phyloP scores from a whole-genome alignment of 371 early-diverging fungal genomes.

The Circinella minor region DNA sequence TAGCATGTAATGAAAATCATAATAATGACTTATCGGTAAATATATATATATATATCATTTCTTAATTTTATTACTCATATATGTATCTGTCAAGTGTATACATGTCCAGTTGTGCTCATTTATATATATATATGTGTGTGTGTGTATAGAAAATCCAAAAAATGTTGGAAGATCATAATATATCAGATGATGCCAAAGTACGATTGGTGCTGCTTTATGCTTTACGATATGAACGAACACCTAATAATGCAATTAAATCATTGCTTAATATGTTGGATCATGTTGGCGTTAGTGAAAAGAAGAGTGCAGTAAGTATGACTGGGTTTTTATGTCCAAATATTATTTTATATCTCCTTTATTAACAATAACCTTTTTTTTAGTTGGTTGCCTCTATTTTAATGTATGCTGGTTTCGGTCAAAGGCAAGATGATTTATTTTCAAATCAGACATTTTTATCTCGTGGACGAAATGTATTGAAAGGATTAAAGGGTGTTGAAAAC shows the following conservation, averaged over 20 bases:
- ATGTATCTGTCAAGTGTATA: too few relatives aligned
- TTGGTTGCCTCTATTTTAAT: constrained; percentile 74
- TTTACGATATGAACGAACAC: constrained; percentile 85
- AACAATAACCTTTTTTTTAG: constrained; percentile 27
- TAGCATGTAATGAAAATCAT: constrained; percentile 90
- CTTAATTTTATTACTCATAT: too few relatives aligned
- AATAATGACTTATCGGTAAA: constrained; percentile 77
- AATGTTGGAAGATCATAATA: constrained; percentile 65
- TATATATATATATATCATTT: too few relatives aligned
- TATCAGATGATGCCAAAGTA: constrained; percentile 79
- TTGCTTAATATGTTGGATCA: constrained; percentile 73
- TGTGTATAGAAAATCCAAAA: constrained; percentile 60
- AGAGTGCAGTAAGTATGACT: constrained; percentile 62
- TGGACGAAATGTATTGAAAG: constrained; percentile 83
- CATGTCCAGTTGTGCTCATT: too few relatives aligned
- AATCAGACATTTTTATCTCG: constrained; percentile 84
- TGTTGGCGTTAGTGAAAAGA: constrained; percentile 71
- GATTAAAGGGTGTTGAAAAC: constrained; percentile 95
- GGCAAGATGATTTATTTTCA: constrained; percentile 89
- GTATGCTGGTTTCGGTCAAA: constrained; percentile 80
- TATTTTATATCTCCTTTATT: neutral
- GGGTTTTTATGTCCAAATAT: neutral
- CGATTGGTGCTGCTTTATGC: constrained; percentile 86
- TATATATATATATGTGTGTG: too few relatives aligned
- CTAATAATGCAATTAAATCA: constrained; percentile 67